These are phyloP conservation scores for Coleophoma crateriformis DNA, from an alignment of 2,329 filamentous ascomycete genomes.

Conservation along the genomic window DNA sequence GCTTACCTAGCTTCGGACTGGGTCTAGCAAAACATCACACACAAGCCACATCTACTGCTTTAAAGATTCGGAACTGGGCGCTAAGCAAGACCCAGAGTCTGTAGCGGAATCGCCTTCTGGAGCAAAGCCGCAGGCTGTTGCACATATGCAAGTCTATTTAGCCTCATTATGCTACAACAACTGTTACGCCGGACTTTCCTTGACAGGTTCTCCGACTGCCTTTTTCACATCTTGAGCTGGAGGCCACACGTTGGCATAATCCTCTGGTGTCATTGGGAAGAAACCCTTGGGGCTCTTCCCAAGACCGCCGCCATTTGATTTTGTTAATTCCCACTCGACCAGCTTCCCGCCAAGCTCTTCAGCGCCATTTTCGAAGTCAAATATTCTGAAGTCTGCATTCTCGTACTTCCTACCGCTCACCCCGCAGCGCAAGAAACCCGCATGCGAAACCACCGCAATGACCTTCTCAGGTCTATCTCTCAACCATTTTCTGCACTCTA, in stretches of 20 bases:
- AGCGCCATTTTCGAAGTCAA: constrained; percentile 22
- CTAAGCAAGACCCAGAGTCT: too few relatives aligned
- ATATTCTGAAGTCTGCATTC: constrained; percentile 27
- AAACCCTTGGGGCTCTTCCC: constrained; percentile 20
- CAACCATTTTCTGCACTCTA: constrained; percentile 21
- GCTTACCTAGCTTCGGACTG: too few relatives aligned
- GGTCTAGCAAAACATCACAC: too few relatives aligned
- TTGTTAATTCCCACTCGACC: constrained; percentile 23
- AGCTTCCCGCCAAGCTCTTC: constrained; percentile 16
- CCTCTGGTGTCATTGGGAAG: constrained; percentile 8
- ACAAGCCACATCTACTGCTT: too few relatives aligned
- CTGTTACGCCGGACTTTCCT: background rate
- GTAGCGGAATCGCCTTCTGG: too few relatives aligned
- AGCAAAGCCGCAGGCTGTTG: too few relatives aligned
- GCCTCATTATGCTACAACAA: background rate
- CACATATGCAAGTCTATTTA: too few relatives aligned
- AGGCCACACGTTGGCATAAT: background rate
- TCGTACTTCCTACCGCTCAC: constrained; percentile 19
- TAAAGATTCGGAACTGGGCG: too few relatives aligned
- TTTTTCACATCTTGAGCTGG: background rate
- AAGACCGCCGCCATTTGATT: constrained; percentile 22
- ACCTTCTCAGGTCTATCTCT: constrained; percentile 24
- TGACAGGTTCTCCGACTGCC: background rate
- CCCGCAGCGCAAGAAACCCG: constrained; percentile 21
- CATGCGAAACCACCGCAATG: constrained; percentile 26